A percentile compares a stretch with the other conserved stretches of the same genome.
Conservation (phyloP, 495 filamentous ascomycete genomes). For the Daldinia vernicosa region DNA sequence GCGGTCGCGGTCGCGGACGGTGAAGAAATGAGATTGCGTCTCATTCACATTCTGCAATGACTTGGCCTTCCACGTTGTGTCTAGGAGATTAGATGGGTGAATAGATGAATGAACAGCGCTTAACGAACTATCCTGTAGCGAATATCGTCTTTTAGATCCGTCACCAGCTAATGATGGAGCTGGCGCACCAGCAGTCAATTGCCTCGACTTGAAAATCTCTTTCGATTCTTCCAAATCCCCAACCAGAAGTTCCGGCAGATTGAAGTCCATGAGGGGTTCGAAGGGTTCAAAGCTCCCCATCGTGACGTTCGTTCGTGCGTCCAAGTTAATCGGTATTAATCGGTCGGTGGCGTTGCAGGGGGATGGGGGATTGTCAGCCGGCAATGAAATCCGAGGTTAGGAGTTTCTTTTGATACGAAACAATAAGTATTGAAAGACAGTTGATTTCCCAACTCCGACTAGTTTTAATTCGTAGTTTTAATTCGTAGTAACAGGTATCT, state of each 20-base stretch:
- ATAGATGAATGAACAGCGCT: slow-evolving; percentile 27
- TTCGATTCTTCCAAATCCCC: slow-evolving; percentile 52
- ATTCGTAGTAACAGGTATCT: neutral
- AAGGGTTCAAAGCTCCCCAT: slow-evolving; percentile 41
- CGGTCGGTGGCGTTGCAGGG: slow-evolving; percentile 39
- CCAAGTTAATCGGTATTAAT: slow-evolving; percentile 28
- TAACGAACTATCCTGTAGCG: slow-evolving; percentile 38
- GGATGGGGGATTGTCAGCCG: slow-evolving; percentile 22
- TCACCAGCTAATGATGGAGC: slow-evolving; percentile 43
- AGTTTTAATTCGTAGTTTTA: neutral
- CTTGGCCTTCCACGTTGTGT: slow-evolving; percentile 30
- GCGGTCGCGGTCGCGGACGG: slow-evolving; percentile 19
- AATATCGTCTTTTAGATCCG: slow-evolving; percentile 32
- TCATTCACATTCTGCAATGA: slow-evolving; percentile 42
- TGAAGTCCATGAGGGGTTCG: slow-evolving; percentile 47
- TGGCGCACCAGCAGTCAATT: slow-evolving; percentile 54
- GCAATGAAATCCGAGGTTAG: slow-evolving; percentile 5
- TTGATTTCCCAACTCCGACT: slow-evolving; percentile 12
- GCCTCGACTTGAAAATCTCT: slow-evolving; percentile 51
- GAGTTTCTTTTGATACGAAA: slow-evolving; percentile 12
- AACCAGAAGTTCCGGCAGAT: slow-evolving; percentile 57
- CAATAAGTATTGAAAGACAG: neutral
- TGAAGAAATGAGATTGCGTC: slow-evolving; percentile 33
- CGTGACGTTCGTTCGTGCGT: slow-evolving; percentile 27
- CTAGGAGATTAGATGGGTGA: slow-evolving; percentile 23